These are phyloP conservation scores for Poa annua DNA, from an alignment of 176 grass and related monocot species.

Conservation along the genomic window DNA sequence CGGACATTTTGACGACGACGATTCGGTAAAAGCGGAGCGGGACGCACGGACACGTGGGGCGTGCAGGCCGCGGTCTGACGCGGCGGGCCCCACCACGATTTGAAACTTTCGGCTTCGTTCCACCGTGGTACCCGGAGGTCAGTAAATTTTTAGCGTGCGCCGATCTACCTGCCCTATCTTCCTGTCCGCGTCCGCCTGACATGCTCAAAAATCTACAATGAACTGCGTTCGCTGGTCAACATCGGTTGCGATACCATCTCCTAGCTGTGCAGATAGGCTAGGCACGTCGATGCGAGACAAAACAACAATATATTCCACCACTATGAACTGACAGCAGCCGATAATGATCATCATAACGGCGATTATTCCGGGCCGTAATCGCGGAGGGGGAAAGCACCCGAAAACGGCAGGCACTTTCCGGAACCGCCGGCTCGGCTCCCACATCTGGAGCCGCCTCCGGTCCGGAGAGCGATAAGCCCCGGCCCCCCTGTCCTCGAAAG, in stretches of 20 bases:
- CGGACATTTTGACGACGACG: not conserved
- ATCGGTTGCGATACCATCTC: too few species aligned
- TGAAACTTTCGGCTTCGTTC: not conserved
- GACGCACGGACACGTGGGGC: constrained; percentile 42
- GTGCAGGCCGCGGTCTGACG: not conserved
- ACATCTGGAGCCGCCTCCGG: not conserved
- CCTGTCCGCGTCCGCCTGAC: too few species aligned
- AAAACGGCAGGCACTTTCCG: constrained; percentile 14
- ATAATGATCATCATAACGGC: not conserved
- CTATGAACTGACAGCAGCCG: too few species aligned
- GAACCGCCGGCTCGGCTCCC: not conserved
- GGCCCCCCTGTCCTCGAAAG: too few species aligned
- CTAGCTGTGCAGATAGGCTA: too few species aligned
- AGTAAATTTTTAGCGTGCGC: not conserved
- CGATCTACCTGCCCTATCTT: not conserved
- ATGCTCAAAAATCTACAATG: too few species aligned
- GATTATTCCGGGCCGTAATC: not conserved
- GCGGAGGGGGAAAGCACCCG: not conserved
- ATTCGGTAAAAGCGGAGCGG: not conserved
- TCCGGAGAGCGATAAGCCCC: constrained; percentile 6
- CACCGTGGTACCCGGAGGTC: not conserved
- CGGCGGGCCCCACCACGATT: not conserved
- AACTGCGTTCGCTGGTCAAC: too few species aligned
- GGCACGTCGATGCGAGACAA: too few species aligned
- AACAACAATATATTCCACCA: too few species aligned